Base-by-base conservation (phyloP, 176 grass and related monocot genomes). In the Thinopyrum elongatum region DNA sequence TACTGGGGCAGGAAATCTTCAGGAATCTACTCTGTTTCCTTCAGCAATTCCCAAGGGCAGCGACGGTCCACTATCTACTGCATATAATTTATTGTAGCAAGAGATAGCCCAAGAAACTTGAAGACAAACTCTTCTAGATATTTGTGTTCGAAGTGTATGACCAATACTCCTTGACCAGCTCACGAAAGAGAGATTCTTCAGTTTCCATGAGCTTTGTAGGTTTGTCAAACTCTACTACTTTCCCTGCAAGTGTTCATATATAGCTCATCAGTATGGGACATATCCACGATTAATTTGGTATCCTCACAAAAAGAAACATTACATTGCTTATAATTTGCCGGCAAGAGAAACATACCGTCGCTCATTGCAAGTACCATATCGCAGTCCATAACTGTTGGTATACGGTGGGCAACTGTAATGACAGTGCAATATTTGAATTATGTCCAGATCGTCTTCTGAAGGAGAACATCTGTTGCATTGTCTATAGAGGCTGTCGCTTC, bases 401-500 rank as follows among this genome's bases (percentile, higher is more conserved):
- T 92, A 34, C 97, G 88, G 60, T 98, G 97, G 7, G 97, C 94
- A 4, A 98, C 94, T 0, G 94, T 98, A 70, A 98, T 91, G 15
- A 98, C 94, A 25, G 97, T 98, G 80, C 84, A 94, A 44, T 94
- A 83, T 84, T 79, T 80, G 62, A 98, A 98, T 76, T 95, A 90
- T 34, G 86, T 90, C 75, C 94, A 90, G 75, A 99, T 94, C 0
- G 90, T 96, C 62, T 93, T 96, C 70, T 99, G 94, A 89, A 99
- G 90, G 72, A 99, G 80, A 4, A 87, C 91, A 89, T 99, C 97
- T 23, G 94, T 99, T 15, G 94, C 90, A 81, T 99, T 99, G 76
- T 99, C 97, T 30, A 99, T 93, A 31, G 97, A 99, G 1, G 90
- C 90, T 14, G 97, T 99, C 13, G 97, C 94, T 85, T 96, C 97